Evolutionary conservation across 176 grass and related monocot genomes (phyloP), one percentile per base, ranked within the genome.

Genomic region (Musa troglodytarum): DNA sequence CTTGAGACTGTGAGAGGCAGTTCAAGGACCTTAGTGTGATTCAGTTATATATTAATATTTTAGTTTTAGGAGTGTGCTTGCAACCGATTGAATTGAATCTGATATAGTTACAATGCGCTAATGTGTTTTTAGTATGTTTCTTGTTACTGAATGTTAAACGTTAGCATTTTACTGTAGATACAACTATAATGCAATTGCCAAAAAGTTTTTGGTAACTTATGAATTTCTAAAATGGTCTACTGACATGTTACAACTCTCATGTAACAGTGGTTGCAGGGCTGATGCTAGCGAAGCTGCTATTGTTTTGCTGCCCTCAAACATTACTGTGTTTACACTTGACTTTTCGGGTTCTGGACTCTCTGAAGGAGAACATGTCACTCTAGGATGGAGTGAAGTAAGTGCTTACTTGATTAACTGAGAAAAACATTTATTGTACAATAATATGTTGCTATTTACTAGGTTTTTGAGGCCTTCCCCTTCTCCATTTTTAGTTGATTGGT

Each of bases 331-430:
- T 86, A 91, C 95, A 74, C 90, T 99, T 72, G 95, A 99, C 86
- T 99, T 99, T 94, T 94, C 95, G 83, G 95, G 95, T 20, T 99
- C 95, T 77, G 95, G 95, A 52, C 88, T 94, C 65, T 99, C 95
- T 84, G 95, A 99, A 89, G 95, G 95, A 89, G 88, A 99, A 78
- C 90, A 99, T 84, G 95, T 99, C 17, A 99, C 88, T 34, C 85
- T 99, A 85, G 95, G 95, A 78, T 99, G 95, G 90, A 94, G 94
- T 71, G 95, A 99, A 87, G 95, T 99, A 84, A 89, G 88, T 84
- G 11, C 65, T 9, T 22, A 8, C 26, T 14, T 12, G 19, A 49
- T 49, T 24, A 24, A 25, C 10, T 69, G 12, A 43, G 49, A 43
- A 68, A 20, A 61, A 14, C 17, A 5, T 61, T 19, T 19, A 19